Evolutionary conservation across 108 stramenopile genomes (phyloP).

Genomic region (Skeletonema marinoi): DNA sequence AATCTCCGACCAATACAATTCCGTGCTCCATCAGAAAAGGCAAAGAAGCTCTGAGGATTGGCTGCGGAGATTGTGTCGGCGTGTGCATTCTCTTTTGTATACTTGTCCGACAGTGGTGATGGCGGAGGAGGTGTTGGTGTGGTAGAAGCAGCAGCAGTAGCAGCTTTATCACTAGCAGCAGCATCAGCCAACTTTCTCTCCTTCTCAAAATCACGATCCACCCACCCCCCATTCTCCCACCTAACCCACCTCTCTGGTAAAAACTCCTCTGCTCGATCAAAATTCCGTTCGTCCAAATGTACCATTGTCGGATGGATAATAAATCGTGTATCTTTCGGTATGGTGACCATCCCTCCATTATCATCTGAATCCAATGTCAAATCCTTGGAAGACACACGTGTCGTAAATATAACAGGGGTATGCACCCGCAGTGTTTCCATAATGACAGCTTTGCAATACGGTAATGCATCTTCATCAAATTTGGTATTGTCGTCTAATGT

Average conservation of each 20-base stretch:
- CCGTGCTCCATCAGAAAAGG: slow-evolving; percentile 39
- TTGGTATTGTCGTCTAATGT: not conserved
- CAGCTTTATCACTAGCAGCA: not conserved
- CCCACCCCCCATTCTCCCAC: slow-evolving; percentile 25
- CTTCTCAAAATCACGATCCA: slow-evolving; percentile 22
- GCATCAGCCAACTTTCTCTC: not conserved
- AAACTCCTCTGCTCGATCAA: slow-evolving; percentile 50
- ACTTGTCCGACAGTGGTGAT: slow-evolving; percentile 6
- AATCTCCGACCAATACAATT: slow-evolving; percentile 45
- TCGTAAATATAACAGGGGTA: slow-evolving; percentile 42
- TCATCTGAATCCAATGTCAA: slow-evolving; percentile 40
- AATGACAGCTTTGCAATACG: slow-evolving; percentile 52
- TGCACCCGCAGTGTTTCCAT: slow-evolving; percentile 54
- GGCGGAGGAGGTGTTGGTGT: not conserved
- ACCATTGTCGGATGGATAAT: slow-evolving; percentile 45
- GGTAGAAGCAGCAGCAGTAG: not conserved
- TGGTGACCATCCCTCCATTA: slow-evolving; percentile 3
- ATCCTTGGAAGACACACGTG: slow-evolving; percentile 29
- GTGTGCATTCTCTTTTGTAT: not conserved
- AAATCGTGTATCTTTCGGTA: slow-evolving; percentile 46
- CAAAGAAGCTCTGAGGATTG: slow-evolving; percentile 31
- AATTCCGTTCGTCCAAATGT: slow-evolving; percentile 48
- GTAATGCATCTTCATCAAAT: slow-evolving; percentile 26
- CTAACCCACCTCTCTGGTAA: slow-evolving; percentile 60
- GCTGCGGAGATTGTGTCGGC: slow-evolving; percentile 37